These are phyloP conservation scores for Pyrenophora graminea DNA, from an alignment of 2,329 filamentous ascomycete species.

Conservation along the genomic window DNA sequence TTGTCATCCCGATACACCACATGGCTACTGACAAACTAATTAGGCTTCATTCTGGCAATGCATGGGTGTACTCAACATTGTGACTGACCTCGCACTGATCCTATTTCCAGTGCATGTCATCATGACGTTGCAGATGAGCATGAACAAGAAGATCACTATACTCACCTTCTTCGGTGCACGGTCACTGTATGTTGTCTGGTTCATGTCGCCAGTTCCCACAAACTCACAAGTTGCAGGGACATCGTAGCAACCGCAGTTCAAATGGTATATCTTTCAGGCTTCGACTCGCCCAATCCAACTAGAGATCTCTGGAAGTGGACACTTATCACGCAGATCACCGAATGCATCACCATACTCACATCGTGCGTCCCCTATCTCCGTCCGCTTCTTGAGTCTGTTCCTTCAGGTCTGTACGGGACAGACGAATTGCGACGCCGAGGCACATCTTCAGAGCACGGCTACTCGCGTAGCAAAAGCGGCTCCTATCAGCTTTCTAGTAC, in stretches of 20 bases:
- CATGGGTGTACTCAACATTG: conserved; percentile 38
- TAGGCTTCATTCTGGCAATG: conserved; percentile 39
- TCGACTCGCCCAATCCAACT: conserved; percentile 34
- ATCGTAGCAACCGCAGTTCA: conserved; percentile 41
- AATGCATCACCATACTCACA: conserved; percentile 44
- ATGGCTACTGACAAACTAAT: conserved; percentile 3
- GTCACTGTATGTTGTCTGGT: conserved; percentile 27
- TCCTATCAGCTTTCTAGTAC: conserved; percentile 39
- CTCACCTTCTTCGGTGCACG: conserved; percentile 40
- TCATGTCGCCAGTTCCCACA: not conserved
- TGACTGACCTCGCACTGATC: conserved; percentile 41
- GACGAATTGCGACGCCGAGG: conserved; percentile 40
- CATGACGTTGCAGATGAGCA: conserved; percentile 42
- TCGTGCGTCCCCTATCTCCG: conserved; percentile 44
- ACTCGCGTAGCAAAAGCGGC: conserved; percentile 31
- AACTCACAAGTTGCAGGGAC: conserved; percentile 27
- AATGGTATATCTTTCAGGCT: conserved; percentile 35
- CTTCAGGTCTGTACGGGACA: conserved; percentile 40
- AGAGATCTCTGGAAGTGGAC: conserved; percentile 43
- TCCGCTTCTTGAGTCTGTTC: conserved; percentile 40
- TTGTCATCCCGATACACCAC: not conserved
- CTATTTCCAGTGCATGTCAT: conserved; percentile 43
- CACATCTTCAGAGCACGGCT: conserved; percentile 35
- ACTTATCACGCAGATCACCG: conserved; percentile 38
- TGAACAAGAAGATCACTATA: conserved; percentile 41